Conservation (phyloP, 176 grass and related monocot genomes). For the Oryza meyeriana region DNA sequence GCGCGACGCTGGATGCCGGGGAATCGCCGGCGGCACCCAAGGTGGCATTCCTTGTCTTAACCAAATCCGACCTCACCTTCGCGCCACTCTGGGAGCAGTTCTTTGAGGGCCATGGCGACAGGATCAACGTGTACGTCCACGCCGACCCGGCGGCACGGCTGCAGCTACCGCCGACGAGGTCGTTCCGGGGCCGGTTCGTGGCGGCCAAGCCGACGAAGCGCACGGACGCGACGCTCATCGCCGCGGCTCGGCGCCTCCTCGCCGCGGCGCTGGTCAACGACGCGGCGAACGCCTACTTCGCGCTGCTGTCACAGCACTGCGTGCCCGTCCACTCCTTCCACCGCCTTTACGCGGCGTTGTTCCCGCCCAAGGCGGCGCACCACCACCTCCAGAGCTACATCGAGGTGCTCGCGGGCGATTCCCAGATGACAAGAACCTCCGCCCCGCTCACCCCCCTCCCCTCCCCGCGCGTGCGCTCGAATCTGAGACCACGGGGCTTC, state of each 20-base stretch:
- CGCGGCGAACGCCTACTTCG: conserved; percentile 73
- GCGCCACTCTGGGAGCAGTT: conserved; percentile 79
- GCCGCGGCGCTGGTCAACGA: conserved; percentile 70
- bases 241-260: conserved; percentile 62
- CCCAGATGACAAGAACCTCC: no score
- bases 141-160: conserved; percentile 50
- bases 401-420: conserved; percentile 81
- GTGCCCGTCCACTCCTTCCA: conserved; percentile 74
- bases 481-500: no score
- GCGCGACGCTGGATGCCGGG: conserved; percentile 35
- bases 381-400: conserved; percentile 64
- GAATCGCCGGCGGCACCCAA: conserved; percentile 34
- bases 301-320: conserved; percentile 72
- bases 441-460: no score
- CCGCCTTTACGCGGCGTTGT: conserved; percentile 45
- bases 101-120: conserved; percentile 50
- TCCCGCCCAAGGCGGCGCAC: not conserved
- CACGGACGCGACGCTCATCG: conserved; percentile 70
- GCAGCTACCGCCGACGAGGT: conserved; percentile 16
- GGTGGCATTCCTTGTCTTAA: conserved; percentile 87
- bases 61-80: conserved; percentile 78
- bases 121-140: conserved; percentile 73
- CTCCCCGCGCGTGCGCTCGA: no score
- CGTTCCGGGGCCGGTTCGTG: conserved; percentile 62
- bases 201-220: conserved; percentile 63